A percentile compares a stretch with the other conserved stretches of the same genome.
Conservation (phyloP, 495 filamentous ascomycete genomes). For the Penicillium taxi region DNA sequence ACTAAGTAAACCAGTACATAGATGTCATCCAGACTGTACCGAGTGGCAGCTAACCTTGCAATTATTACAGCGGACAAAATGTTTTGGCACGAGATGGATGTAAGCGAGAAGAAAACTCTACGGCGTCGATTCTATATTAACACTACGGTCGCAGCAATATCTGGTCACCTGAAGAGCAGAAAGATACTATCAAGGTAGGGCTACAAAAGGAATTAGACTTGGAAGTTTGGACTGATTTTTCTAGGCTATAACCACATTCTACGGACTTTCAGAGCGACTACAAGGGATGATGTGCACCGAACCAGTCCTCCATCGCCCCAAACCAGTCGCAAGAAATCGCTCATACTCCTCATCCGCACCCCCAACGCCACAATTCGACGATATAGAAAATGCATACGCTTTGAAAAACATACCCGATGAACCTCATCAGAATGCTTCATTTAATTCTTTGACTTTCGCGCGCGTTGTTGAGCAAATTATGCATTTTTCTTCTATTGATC, state of each 20-base stretch:
- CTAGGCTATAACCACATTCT: slow-evolving; percentile 41
- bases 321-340: slow-evolving; percentile 11
- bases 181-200: slow-evolving; percentile 41
- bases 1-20: slow-evolving; percentile 26
- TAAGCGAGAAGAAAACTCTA: too few species aligned
- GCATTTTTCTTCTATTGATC: slow-evolving; percentile 58
- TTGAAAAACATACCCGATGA: slow-evolving; percentile 21
- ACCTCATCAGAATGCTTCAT: slow-evolving; percentile 17
- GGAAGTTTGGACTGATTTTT: not conserved
- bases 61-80: slow-evolving; percentile 31
- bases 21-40: not conserved
- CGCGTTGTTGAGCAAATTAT: slow-evolving; percentile 54
- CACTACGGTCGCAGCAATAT: slow-evolving; percentile 47
- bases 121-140: not conserved
- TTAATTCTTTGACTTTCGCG: slow-evolving; percentile 30
- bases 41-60: too few species aligned
- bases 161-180: slow-evolving; percentile 61
- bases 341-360: slow-evolving; percentile 7
- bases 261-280: slow-evolving; percentile 61
- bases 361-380: slow-evolving; percentile 14
- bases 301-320: slow-evolving; percentile 28
- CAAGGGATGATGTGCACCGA: slow-evolving; percentile 57
- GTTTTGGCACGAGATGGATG: slow-evolving; percentile 60
- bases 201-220: not conserved
- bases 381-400: slow-evolving; percentile 28